A percentile compares a stretch with the other conserved stretches of the same genome.
Evolutionary conservation across 1,139 yeast species (phyloP).

Genomic region (Scheffersomyces insectosa): DNA sequence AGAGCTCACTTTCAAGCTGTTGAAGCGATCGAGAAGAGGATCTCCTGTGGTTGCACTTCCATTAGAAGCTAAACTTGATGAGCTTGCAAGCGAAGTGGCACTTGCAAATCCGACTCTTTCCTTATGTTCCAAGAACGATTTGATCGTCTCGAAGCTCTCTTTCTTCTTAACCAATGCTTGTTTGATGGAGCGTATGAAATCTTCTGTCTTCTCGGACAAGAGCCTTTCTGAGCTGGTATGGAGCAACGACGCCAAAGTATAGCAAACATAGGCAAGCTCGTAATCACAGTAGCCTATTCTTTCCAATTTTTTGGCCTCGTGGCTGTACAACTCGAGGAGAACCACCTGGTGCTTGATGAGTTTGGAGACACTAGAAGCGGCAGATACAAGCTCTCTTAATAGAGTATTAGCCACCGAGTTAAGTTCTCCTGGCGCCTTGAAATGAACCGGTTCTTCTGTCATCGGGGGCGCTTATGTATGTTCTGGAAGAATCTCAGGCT

Average conservation of each 20-base stretch:
- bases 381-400: conserved; percentile 1
- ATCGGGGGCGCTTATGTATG: not conserved
- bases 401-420: conserved; percentile 6
- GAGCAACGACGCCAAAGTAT: conserved; percentile 16
- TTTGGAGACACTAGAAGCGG: conserved; percentile 10
- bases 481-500: too few relatives aligned
- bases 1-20: conserved; percentile 7
- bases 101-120: not conserved
- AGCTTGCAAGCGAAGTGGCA: not conserved
- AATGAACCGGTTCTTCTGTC: conserved; percentile 1
- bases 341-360: conserved; percentile 29
- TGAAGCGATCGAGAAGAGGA: conserved; percentile 16
- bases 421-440: conserved; percentile 5
- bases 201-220: conserved; percentile 16
- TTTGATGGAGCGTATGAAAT: conserved; percentile 20
- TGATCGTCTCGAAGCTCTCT: conserved; percentile 9
- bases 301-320: conserved; percentile 29
- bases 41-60: conserved; percentile 6
- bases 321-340: conserved; percentile 36
- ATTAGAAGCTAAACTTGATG: too few relatives aligned
- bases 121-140: conserved; percentile 3
- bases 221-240: conserved; percentile 14
- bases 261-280: conserved; percentile 37
- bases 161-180: conserved; percentile 23
- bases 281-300: conserved; percentile 38